Base-by-base conservation (phyloP, 768 basidiomycete genomes). In the Lyophyllum decastes region DNA sequence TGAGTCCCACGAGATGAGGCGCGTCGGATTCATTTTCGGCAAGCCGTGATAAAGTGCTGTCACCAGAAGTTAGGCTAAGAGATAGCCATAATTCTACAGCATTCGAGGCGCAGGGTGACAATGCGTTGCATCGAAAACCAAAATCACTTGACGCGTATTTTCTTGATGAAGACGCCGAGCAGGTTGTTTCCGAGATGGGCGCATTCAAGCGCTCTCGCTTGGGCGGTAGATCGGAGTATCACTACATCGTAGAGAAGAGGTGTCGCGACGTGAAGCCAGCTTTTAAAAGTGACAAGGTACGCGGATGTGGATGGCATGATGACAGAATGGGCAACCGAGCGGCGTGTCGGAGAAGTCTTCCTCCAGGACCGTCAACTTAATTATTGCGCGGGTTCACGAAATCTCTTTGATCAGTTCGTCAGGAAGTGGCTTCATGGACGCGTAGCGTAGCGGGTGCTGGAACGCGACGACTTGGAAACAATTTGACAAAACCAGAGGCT, bases 241-340 rank as follows among this genome's bases (percentile, higher is more conserved):
- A 69, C 66, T 14, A 63, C 58, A 35, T 63, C 45, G 49, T 71
- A 71, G 7, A 71, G 65, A 10, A 68, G 61, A 2, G 68, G 68
- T 0, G 65, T 71, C 3, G 63, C 61, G n/a, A 69, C 64, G 30
- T 68, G 66, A 27, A 68, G 64, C 70, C 70, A 71, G 11, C 57
- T 48, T 43, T 69, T 71, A 53, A 61, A 67, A 2, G 68, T 65
- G 11, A 67, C 50, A n/a, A 70, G 64, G 41, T 55, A 55, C 2
- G 58, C 62, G 3, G 66, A 66, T 5, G 59, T 63, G 8, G 64
- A 63, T 16, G 46, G 52, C n/a, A 58, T 47, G 51, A 65, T 27
- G 51, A 21, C 9, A 30, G 48, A 67, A 67, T 1, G 68, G 65
- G 2, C 64, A 67, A 2, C 43, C 34, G 1, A 30, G 38, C 3